phyloP scores from a whole-genome alignment of 805 yeast genomes.

The Candida tibetensis region DNA sequence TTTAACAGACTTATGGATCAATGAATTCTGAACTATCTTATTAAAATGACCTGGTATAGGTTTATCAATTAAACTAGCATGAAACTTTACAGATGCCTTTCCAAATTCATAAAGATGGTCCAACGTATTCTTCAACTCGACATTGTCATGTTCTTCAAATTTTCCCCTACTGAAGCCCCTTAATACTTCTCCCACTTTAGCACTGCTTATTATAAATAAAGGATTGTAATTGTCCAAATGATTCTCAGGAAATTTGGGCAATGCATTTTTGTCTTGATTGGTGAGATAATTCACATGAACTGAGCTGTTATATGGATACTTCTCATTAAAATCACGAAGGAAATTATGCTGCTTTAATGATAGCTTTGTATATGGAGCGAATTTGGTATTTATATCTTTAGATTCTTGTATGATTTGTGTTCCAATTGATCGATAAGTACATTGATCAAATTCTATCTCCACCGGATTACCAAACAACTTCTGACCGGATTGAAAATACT shows the following conservation, averaged over 20 bases:
- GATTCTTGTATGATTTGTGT: not conserved
- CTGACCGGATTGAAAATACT: not conserved
- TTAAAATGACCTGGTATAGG: not conserved
- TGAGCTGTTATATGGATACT: not conserved
- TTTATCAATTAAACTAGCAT: not conserved
- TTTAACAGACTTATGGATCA: not conserved
- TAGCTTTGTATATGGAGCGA: not conserved
- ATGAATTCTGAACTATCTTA: not conserved
- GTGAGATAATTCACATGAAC: no score
- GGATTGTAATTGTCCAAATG: constrained; percentile 7
- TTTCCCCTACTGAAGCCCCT: not conserved
- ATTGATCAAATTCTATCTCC: not conserved
- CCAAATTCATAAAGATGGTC: constrained; percentile 1
- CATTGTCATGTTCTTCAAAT: not conserved
- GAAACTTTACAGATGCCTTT: constrained; percentile 1
- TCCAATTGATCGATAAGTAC: not conserved
- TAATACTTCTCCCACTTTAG: not conserved
- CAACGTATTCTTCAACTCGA: not conserved
- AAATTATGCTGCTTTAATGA: not conserved
- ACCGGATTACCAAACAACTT: not conserved
- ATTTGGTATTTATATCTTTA: no score
- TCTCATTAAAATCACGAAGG: not conserved
- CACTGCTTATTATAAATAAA: constrained; percentile 3
- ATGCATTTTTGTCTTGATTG: constrained; percentile 3
- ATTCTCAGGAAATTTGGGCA: constrained; percentile 4